Conservation (phyloP, 2,329 filamentous ascomycete species). For the Diplodia scrobiculata region DNA sequence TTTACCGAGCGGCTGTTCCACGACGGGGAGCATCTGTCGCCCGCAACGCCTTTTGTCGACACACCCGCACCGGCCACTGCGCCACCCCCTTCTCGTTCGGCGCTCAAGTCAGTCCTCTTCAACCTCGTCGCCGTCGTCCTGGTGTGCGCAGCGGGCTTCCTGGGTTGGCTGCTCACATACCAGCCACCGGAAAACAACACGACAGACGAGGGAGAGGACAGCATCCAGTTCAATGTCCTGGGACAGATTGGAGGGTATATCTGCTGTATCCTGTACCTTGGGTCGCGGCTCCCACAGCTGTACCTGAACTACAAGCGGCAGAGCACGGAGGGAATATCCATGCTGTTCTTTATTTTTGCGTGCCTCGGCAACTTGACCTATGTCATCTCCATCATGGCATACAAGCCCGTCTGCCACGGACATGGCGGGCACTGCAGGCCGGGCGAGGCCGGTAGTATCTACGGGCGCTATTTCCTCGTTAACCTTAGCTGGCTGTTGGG, state of each 20-base stretch:
- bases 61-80: slow-evolving; percentile 42
- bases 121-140: slow-evolving; percentile 71
- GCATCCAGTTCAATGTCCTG: slow-evolving; percentile 68
- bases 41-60: slow-evolving; percentile 76
- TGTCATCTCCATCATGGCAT: slow-evolving; percentile 87
- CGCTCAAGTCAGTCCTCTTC: slow-evolving; percentile 64
- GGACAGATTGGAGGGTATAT: slow-evolving; percentile 94
- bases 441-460: slow-evolving; percentile 68
- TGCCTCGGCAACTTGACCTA: slow-evolving; percentile 95
- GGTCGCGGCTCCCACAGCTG: slow-evolving; percentile 84
- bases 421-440: slow-evolving; percentile 56
- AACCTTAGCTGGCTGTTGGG: slow-evolving; percentile 90
- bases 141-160: slow-evolving; percentile 78
- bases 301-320: slow-evolving; percentile 90
- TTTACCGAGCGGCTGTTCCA: slow-evolving; percentile 55
- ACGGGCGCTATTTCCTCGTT: slow-evolving; percentile 80
- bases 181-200: slow-evolving; percentile 47
- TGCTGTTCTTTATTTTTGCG: slow-evolving; percentile 95
- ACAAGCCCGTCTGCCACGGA: slow-evolving; percentile 68
- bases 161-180: slow-evolving; percentile 80
- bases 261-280: slow-evolving; percentile 85
- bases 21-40: slow-evolving; percentile 73
- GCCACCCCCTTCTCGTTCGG: slow-evolving; percentile 41
- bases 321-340: slow-evolving; percentile 87
- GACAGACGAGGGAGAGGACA: slow-evolving; percentile 41